Evolutionary conservation across 345 rosid species (phyloP), one percentile per base, ranked within the genome.

Genomic region (Ceriops tagal): DNA sequence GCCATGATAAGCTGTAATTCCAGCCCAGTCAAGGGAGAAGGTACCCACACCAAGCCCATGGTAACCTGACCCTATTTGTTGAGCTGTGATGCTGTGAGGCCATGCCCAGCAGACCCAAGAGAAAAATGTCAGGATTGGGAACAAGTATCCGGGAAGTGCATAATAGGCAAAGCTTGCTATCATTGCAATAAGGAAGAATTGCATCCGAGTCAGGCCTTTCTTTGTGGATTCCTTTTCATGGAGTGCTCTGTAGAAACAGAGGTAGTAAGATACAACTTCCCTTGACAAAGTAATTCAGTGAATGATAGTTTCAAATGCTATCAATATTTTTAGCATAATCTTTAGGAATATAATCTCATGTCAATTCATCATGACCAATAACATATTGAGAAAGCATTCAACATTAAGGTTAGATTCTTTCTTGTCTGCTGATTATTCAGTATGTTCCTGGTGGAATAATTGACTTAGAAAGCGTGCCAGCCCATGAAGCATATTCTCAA

Each of bases 31-130:
- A 19, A 83, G 56, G 1, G 84, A 69, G 1, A 81, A 57, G 47
- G 87, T 66, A 8, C 81, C 84, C 27, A 83, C 3, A 0, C 81
- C 87, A 1, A 83, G 78, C 20, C 84, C 83, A 34, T 26, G 59
- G 59, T 73, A 32, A 27, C 87, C 87, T 0, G 86, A 83, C 8
- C 87, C 87, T 5, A 83, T 34, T 64, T 83, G 84, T 5, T 83
- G 84, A 49, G 83, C 84, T 5, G 78, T 80, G 60, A 80, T 77
- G 4, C 78, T 78, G 32, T 73, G 76, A 15, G 87, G 81, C 27
- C 73, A 80, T 11, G 68, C 79, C 79, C 75, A 76, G 60, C 87
- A 83, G 52, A 80, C 65, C 84, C 82, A 80, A 9, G 87, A 78
- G 35, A 83, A 68, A 70, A 73, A 73, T 49, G 69, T 72, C 19